Evolutionary conservation across 306 rosid species (phyloP).

Genomic region (Fragaria ananassa): DNA sequence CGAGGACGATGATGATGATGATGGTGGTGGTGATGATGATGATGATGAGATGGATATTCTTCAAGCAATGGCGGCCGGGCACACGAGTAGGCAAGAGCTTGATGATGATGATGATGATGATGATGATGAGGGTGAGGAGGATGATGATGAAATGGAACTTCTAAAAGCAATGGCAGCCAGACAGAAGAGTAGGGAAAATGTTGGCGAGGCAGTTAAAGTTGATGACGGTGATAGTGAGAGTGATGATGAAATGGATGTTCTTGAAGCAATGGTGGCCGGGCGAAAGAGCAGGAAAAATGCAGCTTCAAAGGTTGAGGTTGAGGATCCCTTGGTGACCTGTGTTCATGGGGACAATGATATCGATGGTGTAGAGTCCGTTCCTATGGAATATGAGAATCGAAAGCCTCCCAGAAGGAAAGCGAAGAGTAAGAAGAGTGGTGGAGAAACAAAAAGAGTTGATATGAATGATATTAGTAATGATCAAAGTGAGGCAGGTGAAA

Average conservation of each 20-base stretch:
- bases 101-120: slow-evolving; percentile 29
- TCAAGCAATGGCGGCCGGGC: not conserved
- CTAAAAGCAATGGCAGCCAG: not conserved
- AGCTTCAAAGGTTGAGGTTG: slow-evolving; percentile 26
- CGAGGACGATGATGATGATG: not conserved
- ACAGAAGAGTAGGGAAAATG: not conserved
- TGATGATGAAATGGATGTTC: slow-evolving; percentile 47
- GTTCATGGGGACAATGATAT: slow-evolving; percentile 41
- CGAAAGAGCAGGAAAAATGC: slow-evolving; percentile 42
- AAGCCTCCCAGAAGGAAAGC: slow-evolving; percentile 55
- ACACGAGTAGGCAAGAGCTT: not conserved
- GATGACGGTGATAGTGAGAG: slow-evolving; percentile 19
- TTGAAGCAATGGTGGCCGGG: slow-evolving; percentile 71
- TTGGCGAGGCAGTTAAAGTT: slow-evolving; percentile 26
- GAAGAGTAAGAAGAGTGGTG: slow-evolving; percentile 45
- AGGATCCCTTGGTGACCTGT: slow-evolving; percentile 23
- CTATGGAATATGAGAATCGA: slow-evolving; percentile 49
- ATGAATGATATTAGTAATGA: slow-evolving; percentile 16
- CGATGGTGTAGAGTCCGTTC: slow-evolving; percentile 24
- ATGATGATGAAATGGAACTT: slow-evolving; percentile 11
- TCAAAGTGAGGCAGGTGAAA: slow-evolving; percentile 30
- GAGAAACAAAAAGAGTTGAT: slow-evolving; percentile 26
- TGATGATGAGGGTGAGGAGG: slow-evolving; percentile 16
- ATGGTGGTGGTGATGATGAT: not conserved
- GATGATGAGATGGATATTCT: not conserved